Base-by-base conservation (phyloP, 805 yeast species). In the Zygotorulaspora florentina region DNA sequence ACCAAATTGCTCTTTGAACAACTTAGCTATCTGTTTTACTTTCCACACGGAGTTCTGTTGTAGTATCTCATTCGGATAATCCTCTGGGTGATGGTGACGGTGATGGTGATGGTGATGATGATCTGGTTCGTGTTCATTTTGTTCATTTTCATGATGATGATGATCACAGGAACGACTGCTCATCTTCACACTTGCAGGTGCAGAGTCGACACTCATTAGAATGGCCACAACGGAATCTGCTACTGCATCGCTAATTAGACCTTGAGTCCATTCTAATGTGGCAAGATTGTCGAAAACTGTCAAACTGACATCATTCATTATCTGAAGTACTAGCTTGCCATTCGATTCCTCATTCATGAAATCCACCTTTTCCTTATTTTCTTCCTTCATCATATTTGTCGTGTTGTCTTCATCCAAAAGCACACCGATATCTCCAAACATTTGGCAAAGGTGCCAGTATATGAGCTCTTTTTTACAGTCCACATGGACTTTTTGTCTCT, bases 211-310 rank as follows among this genome's bases (percentile, higher is more conserved):
- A 37, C 96, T 87, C 66, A 91, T 76, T 27, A 93, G 66, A 31
- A 93, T 88, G 0, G 97, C 96, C 47, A 93, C 78, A 1, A 89
- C 85, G 12, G 96, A 83, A 60, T 93, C 99, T 0, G 99, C 99
- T 51, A 93, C 79, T 0, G 96, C 84, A 59, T 93, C 99, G 50
- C 86, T 90, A 69, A 89, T 79, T 46, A 87, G 72, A 47, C 89
- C 90, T 55, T 95, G 91, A 13, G 81, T 78, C 99, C 99, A 93
- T 64, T 87, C 95, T 11, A 91, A 81, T 0, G 84, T 75, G 5
- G 86, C 81, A 8, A 75, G 54, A 42, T 73, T 69, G 18, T 72
- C 71, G 34, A 67, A 67, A 11, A 79, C 65, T 39, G 73, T 78
- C 56, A 76, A 74, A 48, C 62, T 75, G 30, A 85, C 75, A 31